phyloP scores from a whole-genome alignment of 805 yeast species.

The Diddensiella caesifluorescens region DNA sequence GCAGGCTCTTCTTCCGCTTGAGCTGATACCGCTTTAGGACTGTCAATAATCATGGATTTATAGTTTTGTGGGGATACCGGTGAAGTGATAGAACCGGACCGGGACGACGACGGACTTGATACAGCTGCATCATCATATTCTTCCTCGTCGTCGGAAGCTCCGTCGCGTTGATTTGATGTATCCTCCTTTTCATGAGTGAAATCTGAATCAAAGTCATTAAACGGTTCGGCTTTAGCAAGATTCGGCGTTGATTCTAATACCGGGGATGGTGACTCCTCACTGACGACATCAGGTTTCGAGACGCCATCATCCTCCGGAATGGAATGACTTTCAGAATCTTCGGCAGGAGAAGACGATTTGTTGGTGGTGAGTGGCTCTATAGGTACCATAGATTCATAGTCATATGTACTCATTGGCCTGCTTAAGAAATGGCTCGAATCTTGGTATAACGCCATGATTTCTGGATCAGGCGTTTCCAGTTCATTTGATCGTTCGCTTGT shows the following conservation, averaged over 20 bases:
- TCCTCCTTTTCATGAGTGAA: constrained; percentile 5
- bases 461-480: constrained; percentile 24
- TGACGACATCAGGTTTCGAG: not conserved
- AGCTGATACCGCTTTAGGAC: not conserved
- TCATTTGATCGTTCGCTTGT: not conserved
- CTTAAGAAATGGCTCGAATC: constrained; percentile 27
- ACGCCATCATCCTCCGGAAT: not conserved
- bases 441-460: constrained; percentile 30
- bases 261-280: not conserved
- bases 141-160: not conserved
- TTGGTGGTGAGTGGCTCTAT: constrained; percentile 26
- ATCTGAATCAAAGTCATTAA: constrained; percentile 14
- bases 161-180: not conserved
- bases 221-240: constrained; percentile 2
- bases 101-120: constrained; percentile 1
- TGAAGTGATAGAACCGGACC: constrained; percentile 1
- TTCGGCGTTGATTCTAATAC: not conserved
- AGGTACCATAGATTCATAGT: constrained; percentile 18
- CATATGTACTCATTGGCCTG: constrained; percentile 28
- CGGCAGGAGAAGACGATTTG: constrained; percentile 6
- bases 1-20: not conserved
- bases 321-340: not conserved
- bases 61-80: not conserved
- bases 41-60: not conserved
- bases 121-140: constrained; percentile 4